phyloP scores from a whole-genome alignment of 768 basidiomycete species.

The Leccinum pellstonianum region DNA sequence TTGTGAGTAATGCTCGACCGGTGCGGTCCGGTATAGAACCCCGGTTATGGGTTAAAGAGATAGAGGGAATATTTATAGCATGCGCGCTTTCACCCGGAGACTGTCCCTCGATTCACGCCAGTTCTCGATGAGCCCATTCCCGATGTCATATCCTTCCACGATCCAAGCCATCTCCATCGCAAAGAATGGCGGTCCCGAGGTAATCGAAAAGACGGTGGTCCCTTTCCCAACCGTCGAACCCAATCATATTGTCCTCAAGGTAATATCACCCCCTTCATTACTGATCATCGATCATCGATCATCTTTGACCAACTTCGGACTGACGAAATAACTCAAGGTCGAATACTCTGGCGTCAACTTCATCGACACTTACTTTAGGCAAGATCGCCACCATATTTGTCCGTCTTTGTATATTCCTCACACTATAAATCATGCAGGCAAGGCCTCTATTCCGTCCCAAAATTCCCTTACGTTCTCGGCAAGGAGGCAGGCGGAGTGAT shows the following conservation, averaged over 20 bases:
- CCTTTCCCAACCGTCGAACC: slow-evolving; percentile 65
- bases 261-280: no score
- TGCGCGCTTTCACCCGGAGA: no score
- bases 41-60: no score
- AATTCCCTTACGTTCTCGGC: slow-evolving; percentile 69
- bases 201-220: slow-evolving; percentile 62
- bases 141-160: slow-evolving; percentile 57
- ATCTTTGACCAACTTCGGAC: background rate
- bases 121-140: slow-evolving; percentile 24
- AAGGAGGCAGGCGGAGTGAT: slow-evolving; percentile 79
- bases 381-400: slow-evolving; percentile 17
- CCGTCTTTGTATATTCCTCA: background rate
- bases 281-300: slow-evolving; percentile 1
- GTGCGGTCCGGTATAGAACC: background rate
- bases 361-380: slow-evolving; percentile 82
- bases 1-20: background rate
- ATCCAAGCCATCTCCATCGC: slow-evolving; percentile 73
- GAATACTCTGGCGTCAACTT: slow-evolving; percentile 86
- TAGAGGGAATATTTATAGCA: background rate
- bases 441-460: slow-evolving; percentile 60
- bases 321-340: slow-evolving; percentile 40
- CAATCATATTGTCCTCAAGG: slow-evolving; percentile 54
- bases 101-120: slow-evolving; percentile 30
- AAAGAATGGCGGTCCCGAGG: slow-evolving; percentile 74
- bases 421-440: slow-evolving; percentile 35